phyloP scores from a whole-genome alignment of 441 rosid species.

The Breynia disticha region DNA sequence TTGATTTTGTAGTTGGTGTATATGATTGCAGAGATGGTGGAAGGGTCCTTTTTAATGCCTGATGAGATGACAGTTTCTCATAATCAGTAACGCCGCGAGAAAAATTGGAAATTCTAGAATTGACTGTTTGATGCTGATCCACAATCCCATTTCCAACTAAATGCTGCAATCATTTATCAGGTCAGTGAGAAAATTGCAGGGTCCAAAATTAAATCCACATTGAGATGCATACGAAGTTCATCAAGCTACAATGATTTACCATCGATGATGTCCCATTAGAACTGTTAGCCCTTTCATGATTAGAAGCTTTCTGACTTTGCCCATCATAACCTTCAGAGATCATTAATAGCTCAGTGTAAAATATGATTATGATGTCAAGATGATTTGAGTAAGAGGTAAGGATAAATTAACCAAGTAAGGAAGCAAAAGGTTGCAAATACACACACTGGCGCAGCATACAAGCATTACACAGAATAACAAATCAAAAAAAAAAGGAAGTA shows the following conservation, averaged over 20 bases:
- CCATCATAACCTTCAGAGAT: conserved; percentile 34
- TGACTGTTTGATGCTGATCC: conserved; percentile 28
- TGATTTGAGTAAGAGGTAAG: not conserved
- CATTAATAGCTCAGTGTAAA: not conserved
- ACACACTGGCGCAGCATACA: no score
- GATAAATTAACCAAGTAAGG: not conserved
- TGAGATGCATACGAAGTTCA: no score
- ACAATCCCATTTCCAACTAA: conserved; percentile 28
- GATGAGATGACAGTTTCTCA: conserved; percentile 57
- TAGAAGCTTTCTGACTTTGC: conserved; percentile 15
- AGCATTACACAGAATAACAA: not conserved
- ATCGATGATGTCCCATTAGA: conserved; percentile 33
- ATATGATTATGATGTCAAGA: not conserved
- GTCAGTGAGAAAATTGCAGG: conserved; percentile 14
- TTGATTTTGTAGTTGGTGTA: conserved; percentile 17
- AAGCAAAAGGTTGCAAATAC: no score
- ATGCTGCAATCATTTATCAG: conserved; percentile 28
- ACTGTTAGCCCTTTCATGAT: conserved; percentile 11
- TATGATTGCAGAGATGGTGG: conserved; percentile 39
- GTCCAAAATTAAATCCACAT: conserved; percentile 9
- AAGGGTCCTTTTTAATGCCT: conserved; percentile 60
- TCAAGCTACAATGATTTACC: not conserved
- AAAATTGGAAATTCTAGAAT: conserved; percentile 43
- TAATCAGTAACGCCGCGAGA: conserved; percentile 30
- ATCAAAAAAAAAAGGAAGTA: conserved; percentile 1